Conservation (phyloP, 1,284 basidiomycete species). For the Neonothopanus nambi region DNA sequence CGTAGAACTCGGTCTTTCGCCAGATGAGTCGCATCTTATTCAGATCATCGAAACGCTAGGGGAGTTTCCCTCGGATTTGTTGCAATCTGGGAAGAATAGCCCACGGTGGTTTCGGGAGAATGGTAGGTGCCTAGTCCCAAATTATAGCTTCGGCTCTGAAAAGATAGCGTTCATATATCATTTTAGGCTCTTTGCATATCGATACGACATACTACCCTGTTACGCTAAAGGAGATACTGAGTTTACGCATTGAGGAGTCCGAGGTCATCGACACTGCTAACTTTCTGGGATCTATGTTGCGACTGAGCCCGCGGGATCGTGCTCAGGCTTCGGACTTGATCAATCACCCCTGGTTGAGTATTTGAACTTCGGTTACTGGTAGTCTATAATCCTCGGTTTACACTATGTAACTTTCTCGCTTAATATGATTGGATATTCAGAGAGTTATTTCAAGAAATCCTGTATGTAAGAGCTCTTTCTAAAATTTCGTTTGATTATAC, state of each 20-base stretch:
- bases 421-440: no score
- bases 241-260: slow-evolving; percentile 17
- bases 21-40: slow-evolving; percentile 29
- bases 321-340: slow-evolving; percentile 20
- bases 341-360: slow-evolving; percentile 28
- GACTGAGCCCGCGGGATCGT: slow-evolving; percentile 22
- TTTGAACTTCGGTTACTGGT: no score
- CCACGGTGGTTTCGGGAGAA: slow-evolving; percentile 25
- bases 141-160: background rate
- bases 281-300: slow-evolving; percentile 24
- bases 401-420: no score
- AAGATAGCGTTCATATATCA: background rate
- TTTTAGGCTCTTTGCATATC: slow-evolving; percentile 20
- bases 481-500: no score
- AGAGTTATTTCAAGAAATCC: no score
- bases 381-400: no score
- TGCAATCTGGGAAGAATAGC: slow-evolving; percentile 19
- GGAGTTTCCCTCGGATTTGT: slow-evolving; percentile 22
- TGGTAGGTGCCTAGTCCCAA: slow-evolving; percentile 17
- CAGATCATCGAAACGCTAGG: slow-evolving; percentile 29
- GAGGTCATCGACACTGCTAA: slow-evolving; percentile 18
- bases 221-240: slow-evolving; percentile 22
- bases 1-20: slow-evolving; percentile 22
- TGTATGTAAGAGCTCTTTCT: no score
- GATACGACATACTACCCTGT: slow-evolving; percentile 28